Evolutionary conservation across 2,329 filamentous ascomycete genomes (phyloP), one percentile per base, ranked within the genome.

Genomic region (Colletotrichum somersetense): DNA sequence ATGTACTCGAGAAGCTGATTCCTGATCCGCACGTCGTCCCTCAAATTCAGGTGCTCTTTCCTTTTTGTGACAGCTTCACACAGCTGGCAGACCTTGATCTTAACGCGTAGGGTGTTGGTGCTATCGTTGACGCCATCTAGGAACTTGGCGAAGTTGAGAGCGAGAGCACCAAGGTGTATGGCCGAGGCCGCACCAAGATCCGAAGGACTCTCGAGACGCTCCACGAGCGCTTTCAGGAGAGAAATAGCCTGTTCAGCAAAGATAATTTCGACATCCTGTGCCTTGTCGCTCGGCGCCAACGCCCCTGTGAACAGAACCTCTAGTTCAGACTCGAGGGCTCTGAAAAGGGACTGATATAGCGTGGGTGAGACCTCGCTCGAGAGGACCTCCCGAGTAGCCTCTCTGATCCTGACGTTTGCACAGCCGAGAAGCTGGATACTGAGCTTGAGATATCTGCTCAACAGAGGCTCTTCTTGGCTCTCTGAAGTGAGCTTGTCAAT

Each of bases 1-100:
- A 92, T 89, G 70, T 90, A 89, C 77, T 92, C 91, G 14, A 93
- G 82, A 18, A 93, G 82, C 76, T 92, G 90, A 74, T 93, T 93
- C 65, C 91, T 84, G 75, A 92, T 91, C 38, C 90, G 87, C 50
- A 92, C 89, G 77, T 93, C 91, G 75, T 93, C 90, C 62, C 91
- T 86, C 14, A 93, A 81, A 75, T 92, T 92, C 53, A 93, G 81
- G 62, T 92, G 87, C 76, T 93, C 91, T 76, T 92, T 92, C 74
- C 90, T 87, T 78, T 87, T 88, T 16, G 88, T 91, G 44, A 92
- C 87, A 4, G 87, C 87, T 75, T 92, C 91, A 71, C 88, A 91
- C 10, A 93, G 80, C 75, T 92, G 89, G 76, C 91, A 92, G 52
- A 92, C 89, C 75, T 91, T 90, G 76, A 92, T 92, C 77, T 92